Evolutionary conservation across 768 basidiomycete genomes (phyloP), one percentile per base, ranked within the genome.

Genomic region (Mycena chlorophos): DNA sequence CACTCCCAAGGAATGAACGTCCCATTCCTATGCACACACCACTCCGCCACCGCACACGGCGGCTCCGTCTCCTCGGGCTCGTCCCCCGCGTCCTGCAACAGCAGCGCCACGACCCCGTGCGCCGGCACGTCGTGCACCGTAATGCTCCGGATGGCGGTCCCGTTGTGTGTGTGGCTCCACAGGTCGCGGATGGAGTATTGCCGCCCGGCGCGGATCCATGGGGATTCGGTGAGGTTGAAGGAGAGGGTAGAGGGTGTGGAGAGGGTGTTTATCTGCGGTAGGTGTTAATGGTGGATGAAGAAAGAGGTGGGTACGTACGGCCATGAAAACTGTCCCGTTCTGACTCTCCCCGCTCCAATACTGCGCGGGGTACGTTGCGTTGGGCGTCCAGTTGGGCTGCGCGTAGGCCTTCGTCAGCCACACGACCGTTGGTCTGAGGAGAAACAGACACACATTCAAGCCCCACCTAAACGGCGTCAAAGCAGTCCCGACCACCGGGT

Each of bases 401-500:
- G 19, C 13, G 20, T 23, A 25, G 16, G 16, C 19, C 42, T 23
- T 5, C 8, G 48, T 3, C 38, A 37, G 43, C 19, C 25, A 17
- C n/a, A n/a, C n/a, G n/a, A n/a, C n/a, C n/a, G n/a, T n/a, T n/a
- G n/a, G n/a, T n/a, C 50, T 20, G 59, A 57, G 28, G 54, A 48
- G 58, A 39, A 42, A 37, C 27, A 51, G 47, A 66, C 83, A 51
- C 57, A 87, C 86, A 60, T 86, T 85, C 56, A 85, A 66, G 3
- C 86, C 86, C 86, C 86, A 87, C 62, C 84, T 72, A 74, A 87
- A 87, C 8, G 86, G 86, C 27, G 83, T 78, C 38, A 87, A 72
- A 16, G 79, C 78, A 14, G 79, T 80, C 4, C 85, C 86, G 26
- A 81, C 73, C 1, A 82, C 82, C 0, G 82, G 75, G 62, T 88